Evolutionary conservation across 257 asterid genomes (phyloP), one percentile per base, ranked within the genome.

Genomic region (Solanum chmielewskii): DNA sequence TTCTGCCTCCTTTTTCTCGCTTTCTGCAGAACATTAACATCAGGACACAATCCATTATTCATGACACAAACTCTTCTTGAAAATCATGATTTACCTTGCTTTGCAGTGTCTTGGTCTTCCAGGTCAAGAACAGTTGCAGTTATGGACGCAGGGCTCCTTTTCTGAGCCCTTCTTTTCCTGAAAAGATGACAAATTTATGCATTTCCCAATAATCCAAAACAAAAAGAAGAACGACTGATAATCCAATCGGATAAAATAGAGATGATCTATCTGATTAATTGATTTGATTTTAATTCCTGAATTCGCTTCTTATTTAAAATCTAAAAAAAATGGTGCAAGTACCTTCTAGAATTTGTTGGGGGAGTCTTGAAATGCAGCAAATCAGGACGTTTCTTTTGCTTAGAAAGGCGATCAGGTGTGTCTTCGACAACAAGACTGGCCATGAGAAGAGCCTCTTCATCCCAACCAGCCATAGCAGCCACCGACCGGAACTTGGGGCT

Each of bases 381-480:
- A 83, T 78, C 91, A 47, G 93, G 76, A 83, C 96, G 91, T 88
- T 91, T 97, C 94, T 90, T 95, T 25, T 89, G 94, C 85, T 91
- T 94, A 59, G 56, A 62, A 74, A 90, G 89, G 1, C 97, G 92
- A 86, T 95, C 98, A 23, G 99, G 99, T 11, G 98, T 97, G 83
- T 97, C 99, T 91, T 97, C 98, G 1, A 97, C 98, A n/a, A 95
- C 89, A 81, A 93, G 92, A 86, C 91, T 93, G 11, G 99, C 99
- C 3, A 91, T 35, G 75, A 95, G 89, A 84, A 97, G 95, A 15
- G 99, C 93, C 89, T 97, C 99, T 89, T 97, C 98, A 66, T 97
- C 99, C 99, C 99, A 97, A 76, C 99, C 99, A 42, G 99, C 99
- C 99, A 94, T 93, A 76, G 94, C 98, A 23, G 98, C 99, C 35